These are phyloP conservation scores for Claviceps sp. DNA, from an alignment of 2,329 filamentous ascomycete genomes.

Conservation along the genomic window DNA sequence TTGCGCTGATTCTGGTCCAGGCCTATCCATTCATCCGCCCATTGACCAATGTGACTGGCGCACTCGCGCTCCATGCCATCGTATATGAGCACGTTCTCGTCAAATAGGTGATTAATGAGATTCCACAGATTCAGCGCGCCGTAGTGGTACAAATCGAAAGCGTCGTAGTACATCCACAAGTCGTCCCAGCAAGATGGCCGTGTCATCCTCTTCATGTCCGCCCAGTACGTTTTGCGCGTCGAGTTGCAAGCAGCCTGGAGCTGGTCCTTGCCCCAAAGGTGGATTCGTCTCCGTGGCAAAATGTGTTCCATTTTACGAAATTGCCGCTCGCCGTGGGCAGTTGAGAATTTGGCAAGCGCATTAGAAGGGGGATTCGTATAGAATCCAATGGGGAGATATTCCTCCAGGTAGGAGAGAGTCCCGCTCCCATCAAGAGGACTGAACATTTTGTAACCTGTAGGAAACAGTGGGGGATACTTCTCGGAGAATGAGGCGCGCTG, in stretches of 20 bases:
- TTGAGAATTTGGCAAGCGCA: constrained; percentile 27
- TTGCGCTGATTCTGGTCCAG: constrained; percentile 16
- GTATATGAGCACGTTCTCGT: constrained; percentile 25
- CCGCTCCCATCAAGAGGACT: constrained; percentile 12
- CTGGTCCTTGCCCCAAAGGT: constrained; percentile 26
- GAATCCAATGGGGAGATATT: constrained; percentile 22
- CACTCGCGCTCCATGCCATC: constrained; percentile 13
- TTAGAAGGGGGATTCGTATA: constrained; percentile 20
- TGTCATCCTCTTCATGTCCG: constrained; percentile 20
- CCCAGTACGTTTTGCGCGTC: constrained; percentile 23
- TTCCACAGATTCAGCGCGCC: constrained; percentile 37
- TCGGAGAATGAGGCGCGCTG: constrained; percentile 15
- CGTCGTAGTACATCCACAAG: constrained; percentile 35
- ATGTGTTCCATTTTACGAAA: constrained; percentile 19
- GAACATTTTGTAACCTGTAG: constrained; percentile 21
- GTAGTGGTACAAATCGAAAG: constrained; percentile 30
- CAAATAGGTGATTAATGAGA: constrained; percentile 26
- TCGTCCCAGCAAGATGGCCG: constrained; percentile 23
- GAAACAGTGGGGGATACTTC: constrained; percentile 24
- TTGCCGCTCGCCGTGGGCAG: constrained; percentile 14
- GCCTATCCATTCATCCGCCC: constrained; percentile 24
- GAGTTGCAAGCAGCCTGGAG: constrained; percentile 26
- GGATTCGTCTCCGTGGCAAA: constrained; percentile 14
- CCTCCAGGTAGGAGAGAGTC: constrained; percentile 20
- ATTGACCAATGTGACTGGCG: constrained; percentile 19